A percentile compares a stretch with the other conserved stretches of the same genome.
Evolutionary conservation across 768 basidiomycete genomes (phyloP).

Genomic region (Aureoboletus auriporus): DNA sequence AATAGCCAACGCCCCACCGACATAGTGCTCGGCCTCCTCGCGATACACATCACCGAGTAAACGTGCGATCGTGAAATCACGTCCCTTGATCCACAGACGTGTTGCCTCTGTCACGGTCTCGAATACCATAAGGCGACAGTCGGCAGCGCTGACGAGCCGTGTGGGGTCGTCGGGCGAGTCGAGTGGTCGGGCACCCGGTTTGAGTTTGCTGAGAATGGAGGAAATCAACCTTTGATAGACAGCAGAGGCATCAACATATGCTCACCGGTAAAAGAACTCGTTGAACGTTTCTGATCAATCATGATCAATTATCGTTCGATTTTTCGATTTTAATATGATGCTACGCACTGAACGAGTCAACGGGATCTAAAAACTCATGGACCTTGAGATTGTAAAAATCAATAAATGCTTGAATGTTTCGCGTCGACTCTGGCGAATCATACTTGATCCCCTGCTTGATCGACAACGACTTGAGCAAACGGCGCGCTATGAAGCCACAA

Average conservation of each 20-base stretch:
- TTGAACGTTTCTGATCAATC: conserved; percentile 76
- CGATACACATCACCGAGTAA: conserved; percentile 80
- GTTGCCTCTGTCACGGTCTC: conserved; percentile 84
- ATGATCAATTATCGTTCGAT: not conserved
- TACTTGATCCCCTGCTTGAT: conserved; percentile 95
- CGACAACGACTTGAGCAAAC: conserved; percentile 83
- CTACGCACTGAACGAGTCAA: conserved; percentile 75
- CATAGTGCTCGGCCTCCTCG: conserved; percentile 63
- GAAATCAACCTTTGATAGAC: conserved; percentile 1
- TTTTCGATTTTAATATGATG: not conserved
- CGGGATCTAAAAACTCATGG: conserved; percentile 77
- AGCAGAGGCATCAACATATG: not conserved
- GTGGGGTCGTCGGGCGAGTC: conserved; percentile 69
- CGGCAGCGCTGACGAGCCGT: conserved; percentile 84
- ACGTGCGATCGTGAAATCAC: conserved; percentile 80
- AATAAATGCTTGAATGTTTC: conserved; percentile 84
- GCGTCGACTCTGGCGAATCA: conserved; percentile 78
- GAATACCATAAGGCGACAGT: conserved; percentile 96
- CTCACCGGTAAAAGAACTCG: conserved; percentile 79
- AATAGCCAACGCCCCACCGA: conserved; percentile 81
- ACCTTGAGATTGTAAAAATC: conserved; percentile 84
- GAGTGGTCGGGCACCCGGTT: conserved; percentile 72
- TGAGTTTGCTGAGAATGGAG: conserved; percentile 63
- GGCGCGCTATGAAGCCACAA: conserved; percentile 52
- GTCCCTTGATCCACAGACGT: conserved; percentile 92